Percentiles rank a stretch among this genome's conserved stretches.
phyloP scores from a whole-genome alignment of 73 alveolate genomes.

The Durusdinium trenchii region DNA sequence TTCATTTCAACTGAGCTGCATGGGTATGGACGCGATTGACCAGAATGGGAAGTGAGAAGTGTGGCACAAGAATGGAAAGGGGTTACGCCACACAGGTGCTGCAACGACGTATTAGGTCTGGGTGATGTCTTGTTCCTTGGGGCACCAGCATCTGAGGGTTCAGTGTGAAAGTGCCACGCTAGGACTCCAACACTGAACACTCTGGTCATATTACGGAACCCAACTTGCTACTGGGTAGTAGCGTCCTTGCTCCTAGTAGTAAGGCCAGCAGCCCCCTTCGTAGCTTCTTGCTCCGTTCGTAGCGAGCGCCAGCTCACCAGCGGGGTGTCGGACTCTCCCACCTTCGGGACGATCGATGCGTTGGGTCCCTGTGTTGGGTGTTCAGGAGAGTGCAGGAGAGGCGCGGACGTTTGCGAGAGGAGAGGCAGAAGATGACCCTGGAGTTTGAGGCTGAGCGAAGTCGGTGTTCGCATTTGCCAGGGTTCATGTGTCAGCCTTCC shows the following conservation, averaged over 20 bases:
- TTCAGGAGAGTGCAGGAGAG: constrained; percentile 28
- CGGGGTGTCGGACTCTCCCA: not conserved
- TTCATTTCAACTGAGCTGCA: too few relatives aligned
- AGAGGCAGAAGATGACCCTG: constrained; percentile 56
- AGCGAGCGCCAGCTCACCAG: not conserved
- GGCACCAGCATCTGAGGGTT: too few relatives aligned
- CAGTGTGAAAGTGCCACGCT: too few relatives aligned
- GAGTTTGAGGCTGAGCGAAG: constrained; percentile 30
- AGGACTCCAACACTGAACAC: not conserved
- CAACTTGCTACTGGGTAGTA: not conserved
- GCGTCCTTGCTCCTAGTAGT: not conserved
- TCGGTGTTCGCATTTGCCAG: not conserved
- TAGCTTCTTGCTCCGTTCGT: not conserved
- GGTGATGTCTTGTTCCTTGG: too few relatives aligned
- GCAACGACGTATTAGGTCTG: too few relatives aligned
- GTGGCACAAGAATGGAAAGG: too few relatives aligned
- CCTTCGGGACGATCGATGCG: not conserved
- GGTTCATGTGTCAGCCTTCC: not conserved
- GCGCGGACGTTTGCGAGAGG: constrained; percentile 44
- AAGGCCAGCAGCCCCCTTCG: not conserved
- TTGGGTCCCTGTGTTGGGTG: not conserved
- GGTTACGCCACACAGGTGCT: too few relatives aligned
- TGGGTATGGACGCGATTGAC: too few relatives aligned
- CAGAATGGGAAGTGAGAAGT: too few relatives aligned
- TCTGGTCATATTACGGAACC: not conserved